Base-by-base conservation (phyloP, 164 flowering plant genomes). In the Umbellularia californica region DNA sequence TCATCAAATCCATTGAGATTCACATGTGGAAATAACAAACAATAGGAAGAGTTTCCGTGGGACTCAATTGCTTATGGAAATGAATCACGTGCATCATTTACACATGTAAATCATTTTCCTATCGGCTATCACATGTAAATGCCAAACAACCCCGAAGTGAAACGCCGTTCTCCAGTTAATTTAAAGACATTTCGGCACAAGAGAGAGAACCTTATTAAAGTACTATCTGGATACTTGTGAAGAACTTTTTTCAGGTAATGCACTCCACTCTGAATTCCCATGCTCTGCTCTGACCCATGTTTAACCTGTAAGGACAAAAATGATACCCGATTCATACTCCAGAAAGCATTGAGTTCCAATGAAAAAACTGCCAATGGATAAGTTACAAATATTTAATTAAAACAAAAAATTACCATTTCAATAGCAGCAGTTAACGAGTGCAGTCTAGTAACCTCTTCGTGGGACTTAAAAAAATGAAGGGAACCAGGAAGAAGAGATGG, bases 211-310 rank as follows among this genome's bases (percentile, higher is more conserved):
- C 98, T 92, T 83, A 92, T 58, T 81, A 84, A 80, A 75, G 15
- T 75, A 81, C 94, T 87, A 70, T 83, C 84, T 68, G 99, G 99
- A 74, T 77, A 90, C 82, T 80, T 83, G 76, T 95, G 98, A 80
- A 95, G 88, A 73, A 81, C 89, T 81, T 86, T 95, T 72, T 85
- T 90, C 58, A 95, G 90, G 77, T 93, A 92, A 33, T 71, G 28
- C 7, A 87, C 79, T 76, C 88, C 97, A 83, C 83, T 88, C 68
- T 78, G 83, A 78, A 82, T 83, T 71, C 82, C 89, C 75, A 93
- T 85, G 75, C 72, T 50, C 20, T 68, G 65, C 11, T 81, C 74
- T 65, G 88, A 79, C 68, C 87, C 88, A 73, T 84, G 65, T 81
- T 82, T 88, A 3, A 95, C 65, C 99, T 95, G 86, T 80, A 82